These are phyloP conservation scores for Russula ochroleuca DNA, from an alignment of 768 basidiomycete species.

Conservation along the genomic window DNA sequence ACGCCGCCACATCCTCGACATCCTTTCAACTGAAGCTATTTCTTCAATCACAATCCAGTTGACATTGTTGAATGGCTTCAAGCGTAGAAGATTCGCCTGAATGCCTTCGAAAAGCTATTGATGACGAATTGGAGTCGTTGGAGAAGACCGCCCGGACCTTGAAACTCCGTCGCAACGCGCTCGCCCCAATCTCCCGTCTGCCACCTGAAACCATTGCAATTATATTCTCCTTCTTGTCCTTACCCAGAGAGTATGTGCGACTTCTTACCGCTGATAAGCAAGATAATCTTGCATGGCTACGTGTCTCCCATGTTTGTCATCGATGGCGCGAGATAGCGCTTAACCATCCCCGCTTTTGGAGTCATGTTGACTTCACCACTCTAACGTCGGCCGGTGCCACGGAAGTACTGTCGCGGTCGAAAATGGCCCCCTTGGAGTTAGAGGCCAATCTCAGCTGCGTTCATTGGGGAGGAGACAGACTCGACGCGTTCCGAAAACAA, in stretches of 20 bases:
- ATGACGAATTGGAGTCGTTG: conserved; percentile 14
- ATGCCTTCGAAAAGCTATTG: conserved; percentile 7
- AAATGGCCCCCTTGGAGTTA: conserved; percentile 12
- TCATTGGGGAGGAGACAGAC: neutral
- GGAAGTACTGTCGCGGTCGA: conserved; percentile 14
- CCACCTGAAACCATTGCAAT: conserved; percentile 7
- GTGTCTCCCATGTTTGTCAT: conserved; percentile 19
- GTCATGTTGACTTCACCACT: conserved; percentile 12
- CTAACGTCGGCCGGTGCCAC: neutral
- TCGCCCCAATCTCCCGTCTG: conserved; percentile 20
- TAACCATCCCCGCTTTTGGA: conserved; percentile 16
- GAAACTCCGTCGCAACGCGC: conserved; percentile 16
- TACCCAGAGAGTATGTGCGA: neutral
- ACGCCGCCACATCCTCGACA: neutral
- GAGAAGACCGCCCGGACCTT: conserved; percentile 2
- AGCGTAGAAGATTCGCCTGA: neutral
- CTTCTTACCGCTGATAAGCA: neutral
- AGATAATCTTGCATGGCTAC: conserved; percentile 10
- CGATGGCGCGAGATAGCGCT: conserved; percentile 25
- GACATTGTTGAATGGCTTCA: neutral
- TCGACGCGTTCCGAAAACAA: neutral
- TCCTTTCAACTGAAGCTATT: neutral
- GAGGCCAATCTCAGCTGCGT: neutral
- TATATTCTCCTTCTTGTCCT: conserved; percentile 15
- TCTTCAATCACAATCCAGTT: neutral